A percentile compares a stretch with the other conserved stretches of the same genome.
These are phyloP conservation scores for Starmerella potacharoeniae DNA, from an alignment of 805 yeast species.

Conservation along the genomic window DNA sequence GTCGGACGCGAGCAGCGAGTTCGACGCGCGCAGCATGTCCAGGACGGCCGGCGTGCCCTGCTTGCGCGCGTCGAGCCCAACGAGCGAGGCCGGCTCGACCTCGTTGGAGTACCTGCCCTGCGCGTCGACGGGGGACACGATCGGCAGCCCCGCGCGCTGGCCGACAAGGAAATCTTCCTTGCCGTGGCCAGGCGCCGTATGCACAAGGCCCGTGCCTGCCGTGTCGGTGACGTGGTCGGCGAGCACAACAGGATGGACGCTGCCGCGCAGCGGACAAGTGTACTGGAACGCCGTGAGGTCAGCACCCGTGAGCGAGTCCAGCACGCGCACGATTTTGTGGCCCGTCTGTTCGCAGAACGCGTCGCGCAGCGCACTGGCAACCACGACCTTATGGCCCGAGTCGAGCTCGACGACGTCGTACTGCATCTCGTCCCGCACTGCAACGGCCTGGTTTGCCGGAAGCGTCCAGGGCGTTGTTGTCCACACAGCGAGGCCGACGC, in stretches of 20 bases:
- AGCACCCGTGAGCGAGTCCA: conserved; percentile 33
- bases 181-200: conserved; percentile 97
- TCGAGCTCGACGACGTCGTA: conserved; percentile 42
- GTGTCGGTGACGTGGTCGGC: conserved; percentile 71
- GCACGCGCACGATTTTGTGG: conserved; percentile 12
- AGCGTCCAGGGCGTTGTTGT: conserved; percentile 99
- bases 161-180: conserved; percentile 80
- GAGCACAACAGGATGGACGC: conserved; percentile 49
- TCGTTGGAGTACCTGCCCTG: conserved; percentile 53
- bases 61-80: conserved; percentile 51
- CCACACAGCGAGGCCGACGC: conserved; percentile 48
- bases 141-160: conserved; percentile 40
- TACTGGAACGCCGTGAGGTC: conserved; percentile 38
- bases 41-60: conserved; percentile 44
- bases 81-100: conserved; percentile 38
- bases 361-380: conserved; percentile 42
- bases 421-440: conserved; percentile 46
- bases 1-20: conserved; percentile 40
- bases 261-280: conserved; percentile 41
- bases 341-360: conserved; percentile 25
- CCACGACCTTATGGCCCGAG: conserved; percentile 34
- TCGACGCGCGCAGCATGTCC: conserved; percentile 32
- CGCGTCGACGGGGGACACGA: conserved; percentile 70
- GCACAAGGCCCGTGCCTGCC: conserved; percentile 93
- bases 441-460: conserved; percentile 74